These are phyloP conservation scores for Aaosphaeria pasadenensis DNA, from an alignment of 2,329 filamentous ascomycete species.

Conservation along the genomic window DNA sequence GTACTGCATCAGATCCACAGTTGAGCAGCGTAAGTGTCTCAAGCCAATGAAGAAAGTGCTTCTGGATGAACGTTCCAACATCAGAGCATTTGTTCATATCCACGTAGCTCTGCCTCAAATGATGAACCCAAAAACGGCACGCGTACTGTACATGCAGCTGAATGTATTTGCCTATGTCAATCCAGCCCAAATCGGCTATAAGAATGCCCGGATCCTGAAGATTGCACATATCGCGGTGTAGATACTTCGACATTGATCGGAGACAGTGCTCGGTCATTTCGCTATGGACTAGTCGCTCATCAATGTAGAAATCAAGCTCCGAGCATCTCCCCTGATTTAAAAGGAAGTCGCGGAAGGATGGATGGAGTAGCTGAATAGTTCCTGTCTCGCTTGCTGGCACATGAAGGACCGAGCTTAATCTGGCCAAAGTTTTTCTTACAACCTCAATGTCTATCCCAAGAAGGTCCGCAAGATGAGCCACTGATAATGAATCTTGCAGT, in stretches of 20 bases:
- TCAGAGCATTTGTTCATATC: slow-evolving; percentile 14
- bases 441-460: neutral
- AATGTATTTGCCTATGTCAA: neutral
- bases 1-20: neutral
- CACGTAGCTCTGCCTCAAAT: slow-evolving; percentile 4
- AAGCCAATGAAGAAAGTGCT: slow-evolving; percentile 42
- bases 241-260: slow-evolving; percentile 19
- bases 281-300: slow-evolving; percentile 27
- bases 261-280: slow-evolving; percentile 29
- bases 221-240: slow-evolving; percentile 34
- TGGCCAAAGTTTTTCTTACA: slow-evolving; percentile 13
- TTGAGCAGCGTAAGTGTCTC: slow-evolving; percentile 37
- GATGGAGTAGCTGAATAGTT: slow-evolving; percentile 23
- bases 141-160: slow-evolving; percentile 24
- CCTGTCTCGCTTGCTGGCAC: slow-evolving; percentile 22
- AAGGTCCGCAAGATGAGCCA: neutral
- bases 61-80: slow-evolving; percentile 29
- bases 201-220: slow-evolving; percentile 16
- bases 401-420: slow-evolving; percentile 14
- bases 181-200: neutral
- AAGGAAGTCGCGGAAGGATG: slow-evolving; percentile 14
- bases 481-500: slow-evolving; percentile 7
- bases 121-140: slow-evolving; percentile 27
- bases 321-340: slow-evolving; percentile 8
- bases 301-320: slow-evolving; percentile 26